These are phyloP conservation scores for Mortierella sp. DNA, from an alignment of 371 early-diverging fungal species.

Conservation along the genomic window DNA sequence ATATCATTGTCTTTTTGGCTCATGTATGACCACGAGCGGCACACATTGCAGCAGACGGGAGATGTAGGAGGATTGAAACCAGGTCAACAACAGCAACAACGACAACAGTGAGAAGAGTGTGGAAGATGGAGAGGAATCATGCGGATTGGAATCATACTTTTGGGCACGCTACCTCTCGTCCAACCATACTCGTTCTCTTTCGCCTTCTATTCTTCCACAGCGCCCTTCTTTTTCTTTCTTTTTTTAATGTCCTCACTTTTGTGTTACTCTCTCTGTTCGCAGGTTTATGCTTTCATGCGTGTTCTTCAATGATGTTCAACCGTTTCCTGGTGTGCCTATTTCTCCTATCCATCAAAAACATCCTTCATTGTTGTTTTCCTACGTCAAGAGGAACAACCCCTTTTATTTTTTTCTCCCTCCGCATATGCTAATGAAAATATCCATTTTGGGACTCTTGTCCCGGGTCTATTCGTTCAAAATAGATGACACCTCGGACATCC, in stretches of 20 bases:
- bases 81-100: not conserved
- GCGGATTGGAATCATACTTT: slow-evolving; percentile 17
- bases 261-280: not conserved
- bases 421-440: not conserved
- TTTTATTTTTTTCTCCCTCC: not conserved
- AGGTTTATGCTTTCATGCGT: not conserved
- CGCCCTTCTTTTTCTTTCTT: too few species aligned
- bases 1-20: not conserved
- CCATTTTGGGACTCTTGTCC: not conserved
- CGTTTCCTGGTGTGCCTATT: not conserved
- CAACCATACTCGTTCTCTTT: not conserved
- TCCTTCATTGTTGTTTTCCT: not conserved
- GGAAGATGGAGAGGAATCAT: slow-evolving; percentile 10
- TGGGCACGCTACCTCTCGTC: slow-evolving; percentile 12
- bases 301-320: not conserved
- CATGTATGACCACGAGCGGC: not conserved
- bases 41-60: not conserved
- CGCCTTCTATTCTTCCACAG: not conserved
- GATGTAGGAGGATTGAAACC: slow-evolving; percentile 3
- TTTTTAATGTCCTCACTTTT: not conserved
- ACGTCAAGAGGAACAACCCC: not conserved
- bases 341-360: not conserved
- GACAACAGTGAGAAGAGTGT: not conserved
- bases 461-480: slow-evolving; percentile 3
- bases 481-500: slow-evolving; percentile 84